Base-by-base conservation (phyloP, 2,329 filamentous ascomycete genomes). In the Myrmaecium sp. region DNA sequence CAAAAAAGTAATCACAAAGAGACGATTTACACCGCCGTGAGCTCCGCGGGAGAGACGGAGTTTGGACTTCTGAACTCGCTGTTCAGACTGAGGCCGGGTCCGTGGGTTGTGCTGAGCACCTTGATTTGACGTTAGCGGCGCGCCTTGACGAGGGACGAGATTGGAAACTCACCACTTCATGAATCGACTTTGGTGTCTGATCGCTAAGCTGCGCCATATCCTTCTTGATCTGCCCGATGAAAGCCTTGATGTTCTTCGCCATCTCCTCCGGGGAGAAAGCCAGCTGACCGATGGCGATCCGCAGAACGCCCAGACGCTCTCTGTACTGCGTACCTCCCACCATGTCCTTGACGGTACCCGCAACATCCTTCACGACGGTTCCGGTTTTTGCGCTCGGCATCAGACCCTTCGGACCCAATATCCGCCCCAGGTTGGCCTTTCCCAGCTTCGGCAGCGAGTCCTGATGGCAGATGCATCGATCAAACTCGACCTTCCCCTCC, bases 361-460 rank as follows among this genome's bases (percentile, higher is more conserved):
- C 66, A 10, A 93, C 67, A 47, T 92, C 77, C 44, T 68, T 75
- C 14, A 92, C 82, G 30, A 98, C 78, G 1, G 89, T 95, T 36
- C 82, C 83, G 34, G 71, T 71, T 62, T 93, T 93, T 33, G 67
- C 58, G 49, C 70, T 91, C 5, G 89, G 89, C 89, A 98, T 95
- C 44, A 98, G 54, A 3, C 84, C 84, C 52, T 70, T 74, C 23
- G 91, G 89, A 43, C 89, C 89, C 12, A 98, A 62, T 22, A 93
- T 66, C 37, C 75, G 68, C 36, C 78, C 86, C 35, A 98, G 52
- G 1, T 68, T 70, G 18, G 83, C 76, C 59, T 89, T 84, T 48
- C 75, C 77, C 43, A 98, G 59, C 30, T 78, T 82, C 27, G 67
- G 64, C 39, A 89, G 62, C 39, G 74, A 83, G 40, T 80, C 71